Evolutionary conservation across 108 stramenopile genomes (phyloP).

Genomic region (Epipyxis sp.): DNA sequence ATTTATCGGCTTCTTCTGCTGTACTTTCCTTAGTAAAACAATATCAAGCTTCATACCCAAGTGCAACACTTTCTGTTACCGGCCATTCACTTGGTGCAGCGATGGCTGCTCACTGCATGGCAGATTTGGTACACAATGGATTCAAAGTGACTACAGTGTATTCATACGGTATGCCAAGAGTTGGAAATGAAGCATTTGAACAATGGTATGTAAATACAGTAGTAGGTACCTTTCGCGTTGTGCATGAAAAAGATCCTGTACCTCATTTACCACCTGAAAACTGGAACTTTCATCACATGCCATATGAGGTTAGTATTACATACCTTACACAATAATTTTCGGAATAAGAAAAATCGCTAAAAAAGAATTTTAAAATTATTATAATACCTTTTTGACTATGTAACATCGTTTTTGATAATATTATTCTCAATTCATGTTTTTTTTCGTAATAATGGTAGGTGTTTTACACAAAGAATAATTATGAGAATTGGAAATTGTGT

Average conservation of each 20-base stretch:
- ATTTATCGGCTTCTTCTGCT: background rate
- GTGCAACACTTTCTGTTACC: background rate
- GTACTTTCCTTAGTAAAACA: conserved; percentile 17
- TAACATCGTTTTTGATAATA: too few relatives aligned
- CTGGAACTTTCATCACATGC: conserved; percentile 8
- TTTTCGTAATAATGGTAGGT: too few relatives aligned
- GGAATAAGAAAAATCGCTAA: too few relatives aligned
- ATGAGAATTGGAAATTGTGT: conserved; percentile 13
- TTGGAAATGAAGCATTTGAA: conserved; percentile 34
- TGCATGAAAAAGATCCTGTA: conserved; percentile 35
- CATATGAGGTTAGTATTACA: conserved; percentile 39
- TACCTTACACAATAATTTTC: too few relatives aligned
- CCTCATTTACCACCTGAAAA: conserved; percentile 25
- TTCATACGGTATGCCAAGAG: conserved; percentile 41
- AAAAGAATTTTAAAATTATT: too few relatives aligned
- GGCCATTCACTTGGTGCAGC: conserved; percentile 38
- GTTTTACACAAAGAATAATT: background rate
- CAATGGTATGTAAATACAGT: conserved; percentile 5
- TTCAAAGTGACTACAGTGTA: conserved; percentile 6
- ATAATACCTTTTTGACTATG: too few relatives aligned
- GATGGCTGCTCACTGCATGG: conserved; percentile 29
- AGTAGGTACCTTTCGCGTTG: background rate
- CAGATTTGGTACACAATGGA: background rate
- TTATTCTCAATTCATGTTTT: too few relatives aligned
- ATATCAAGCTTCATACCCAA: background rate